Conservation (phyloP, 2,329 filamentous ascomycete species). For the Pseudogymnoascus sp. region DNA sequence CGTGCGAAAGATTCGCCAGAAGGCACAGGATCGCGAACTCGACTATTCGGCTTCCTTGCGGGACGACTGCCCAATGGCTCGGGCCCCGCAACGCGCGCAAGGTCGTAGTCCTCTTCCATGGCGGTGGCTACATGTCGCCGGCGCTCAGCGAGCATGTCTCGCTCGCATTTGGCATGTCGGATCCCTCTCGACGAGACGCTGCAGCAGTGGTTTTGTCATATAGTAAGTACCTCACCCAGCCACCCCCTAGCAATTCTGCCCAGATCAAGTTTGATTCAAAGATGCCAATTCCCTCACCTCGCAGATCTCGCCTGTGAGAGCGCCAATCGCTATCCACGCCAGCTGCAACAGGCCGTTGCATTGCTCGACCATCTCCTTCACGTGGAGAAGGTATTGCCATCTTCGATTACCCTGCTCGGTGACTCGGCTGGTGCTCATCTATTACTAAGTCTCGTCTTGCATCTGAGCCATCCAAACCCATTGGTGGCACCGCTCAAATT, state of each 20-base stretch:
- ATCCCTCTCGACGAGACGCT: not conserved
- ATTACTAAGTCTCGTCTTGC: slow-evolving; percentile 36
- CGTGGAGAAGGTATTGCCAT: slow-evolving; percentile 17
- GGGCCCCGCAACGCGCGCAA: slow-evolving; percentile 33
- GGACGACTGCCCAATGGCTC: slow-evolving; percentile 39
- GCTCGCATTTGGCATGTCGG: slow-evolving; percentile 21
- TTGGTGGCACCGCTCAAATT: slow-evolving; percentile 41
- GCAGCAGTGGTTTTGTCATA: slow-evolving; percentile 40
- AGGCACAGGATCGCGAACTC: not conserved
- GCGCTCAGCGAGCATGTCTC: slow-evolving; percentile 38
- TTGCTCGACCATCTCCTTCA: slow-evolving; percentile 36
- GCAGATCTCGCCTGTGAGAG: slow-evolving; percentile 36
- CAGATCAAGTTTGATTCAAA: not conserved
- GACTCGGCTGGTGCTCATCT: slow-evolving; percentile 47
- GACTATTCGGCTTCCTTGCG: slow-evolving; percentile 17
- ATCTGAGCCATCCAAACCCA: slow-evolving; percentile 46
- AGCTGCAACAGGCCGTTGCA: slow-evolving; percentile 38
- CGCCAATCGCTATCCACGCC: slow-evolving; percentile 35
- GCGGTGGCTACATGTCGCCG: slow-evolving; percentile 47
- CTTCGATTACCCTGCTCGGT: slow-evolving; percentile 38
- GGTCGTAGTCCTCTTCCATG: slow-evolving; percentile 39
- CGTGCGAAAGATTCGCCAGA: not conserved
- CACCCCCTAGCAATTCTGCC: not conserved
- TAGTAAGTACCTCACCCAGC: slow-evolving; percentile 11
- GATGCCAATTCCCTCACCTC: not conserved